Percentiles rank a stretch among this genome's conserved stretches.
These are phyloP conservation scores for Paecilomyces variotii DNA, from an alignment of 2,329 filamentous ascomycete species.

Conservation along the genomic window DNA sequence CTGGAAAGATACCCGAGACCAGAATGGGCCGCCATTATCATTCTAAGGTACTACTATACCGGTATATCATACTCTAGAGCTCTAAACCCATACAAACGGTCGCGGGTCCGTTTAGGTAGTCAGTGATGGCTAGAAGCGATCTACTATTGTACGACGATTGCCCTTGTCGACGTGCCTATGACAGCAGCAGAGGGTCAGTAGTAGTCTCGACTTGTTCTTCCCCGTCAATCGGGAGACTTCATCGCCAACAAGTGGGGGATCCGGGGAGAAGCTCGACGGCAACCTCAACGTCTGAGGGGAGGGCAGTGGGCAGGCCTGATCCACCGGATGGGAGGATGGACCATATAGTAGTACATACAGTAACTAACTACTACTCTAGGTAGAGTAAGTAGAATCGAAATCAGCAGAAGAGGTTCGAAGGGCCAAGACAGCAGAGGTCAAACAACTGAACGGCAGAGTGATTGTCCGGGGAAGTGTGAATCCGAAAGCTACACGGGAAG, in stretches of 20 bases:
- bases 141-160: not conserved
- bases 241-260: not conserved
- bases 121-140: not conserved
- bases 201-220: not conserved
- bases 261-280: not conserved
- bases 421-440: not conserved
- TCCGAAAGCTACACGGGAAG: constrained; percentile 2
- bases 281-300: too few species aligned
- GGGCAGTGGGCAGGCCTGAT: too few species aligned
- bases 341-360: too few species aligned
- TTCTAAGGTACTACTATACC: not conserved
- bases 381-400: not conserved
- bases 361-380: not conserved
- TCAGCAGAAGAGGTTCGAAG: not conserved
- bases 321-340: too few species aligned
- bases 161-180: not conserved
- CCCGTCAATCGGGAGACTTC: not conserved
- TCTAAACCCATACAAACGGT: not conserved
- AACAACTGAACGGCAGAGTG: not conserved
- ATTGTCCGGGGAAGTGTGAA: not conserved
- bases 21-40: not conserved
- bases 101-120: not conserved
- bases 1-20: not conserved
- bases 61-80: not conserved
- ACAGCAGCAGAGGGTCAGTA: not conserved